Percentiles rank a stretch among this genome's conserved stretches.
phyloP scores from a whole-genome alignment of 2,329 filamentous ascomycete species.

The Talaromyces funiculosus region DNA sequence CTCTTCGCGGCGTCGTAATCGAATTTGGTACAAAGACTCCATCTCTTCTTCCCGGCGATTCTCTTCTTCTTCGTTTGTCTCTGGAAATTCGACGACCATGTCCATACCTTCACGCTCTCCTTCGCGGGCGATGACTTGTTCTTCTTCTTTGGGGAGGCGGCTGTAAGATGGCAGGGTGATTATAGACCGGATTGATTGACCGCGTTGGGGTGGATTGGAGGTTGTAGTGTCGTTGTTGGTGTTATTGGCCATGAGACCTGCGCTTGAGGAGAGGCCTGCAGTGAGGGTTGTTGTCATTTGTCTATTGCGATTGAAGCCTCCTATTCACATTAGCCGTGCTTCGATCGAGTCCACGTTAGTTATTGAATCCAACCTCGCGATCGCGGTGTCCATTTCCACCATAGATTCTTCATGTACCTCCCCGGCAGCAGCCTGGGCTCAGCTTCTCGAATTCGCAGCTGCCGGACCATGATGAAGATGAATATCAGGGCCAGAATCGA shows the following conservation, averaged over 20 bases:
- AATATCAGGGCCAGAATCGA: slow-evolving; percentile 25
- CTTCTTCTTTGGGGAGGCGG: slow-evolving; percentile 63
- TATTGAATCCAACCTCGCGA: slow-evolving; percentile 23
- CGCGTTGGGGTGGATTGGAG: slow-evolving; percentile 60
- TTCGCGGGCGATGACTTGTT: slow-evolving; percentile 79
- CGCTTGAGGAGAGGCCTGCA: background rate
- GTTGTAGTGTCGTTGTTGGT: background rate
- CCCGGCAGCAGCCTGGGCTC: slow-evolving; percentile 50
- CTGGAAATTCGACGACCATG: slow-evolving; percentile 77
- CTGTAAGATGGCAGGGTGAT: slow-evolving; percentile 90
- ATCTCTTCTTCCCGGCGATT: slow-evolving; percentile 78
- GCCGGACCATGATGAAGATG: slow-evolving; percentile 36
- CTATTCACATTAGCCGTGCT: background rate
- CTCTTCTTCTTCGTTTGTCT: slow-evolving; percentile 74
- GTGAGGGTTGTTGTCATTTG: slow-evolving; percentile 6
- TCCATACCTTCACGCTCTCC: slow-evolving; percentile 91
- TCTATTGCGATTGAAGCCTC: background rate
- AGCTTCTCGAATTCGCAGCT: slow-evolving; percentile 39
- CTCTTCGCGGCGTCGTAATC: slow-evolving; percentile 68
- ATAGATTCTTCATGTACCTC: slow-evolving; percentile 46
- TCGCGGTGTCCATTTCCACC: slow-evolving; percentile 46
- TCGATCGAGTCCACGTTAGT: no score
- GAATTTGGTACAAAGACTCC: slow-evolving; percentile 87
- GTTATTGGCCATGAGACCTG: background rate
- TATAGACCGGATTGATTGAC: slow-evolving; percentile 83